phyloP scores from a whole-genome alignment of 768 basidiomycete genomes.

The Phylloporus arenicola region DNA sequence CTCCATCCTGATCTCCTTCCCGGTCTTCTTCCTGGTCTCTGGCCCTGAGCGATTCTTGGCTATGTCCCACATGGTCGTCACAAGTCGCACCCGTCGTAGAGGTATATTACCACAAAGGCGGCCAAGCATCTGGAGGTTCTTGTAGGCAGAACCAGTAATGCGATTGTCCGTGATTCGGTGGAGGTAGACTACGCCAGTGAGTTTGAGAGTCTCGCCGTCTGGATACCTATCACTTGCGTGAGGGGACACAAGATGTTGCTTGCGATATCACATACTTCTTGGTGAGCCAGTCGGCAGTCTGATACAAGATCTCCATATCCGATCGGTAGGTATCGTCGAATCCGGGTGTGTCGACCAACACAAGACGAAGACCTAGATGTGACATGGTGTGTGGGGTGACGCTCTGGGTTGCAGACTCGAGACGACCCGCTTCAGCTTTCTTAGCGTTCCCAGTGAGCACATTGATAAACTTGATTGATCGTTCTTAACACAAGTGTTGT shows the following conservation, averaged over 20 bases:
- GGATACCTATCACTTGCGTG: constrained; percentile 2
- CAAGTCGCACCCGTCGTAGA: constrained; percentile 13
- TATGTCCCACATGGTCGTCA: constrained; percentile 36
- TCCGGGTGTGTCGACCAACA: not conserved
- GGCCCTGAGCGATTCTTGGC: not conserved
- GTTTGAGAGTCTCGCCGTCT: not conserved
- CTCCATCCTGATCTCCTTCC: too few relatives aligned
- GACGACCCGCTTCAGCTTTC: too few relatives aligned
- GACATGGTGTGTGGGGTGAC: too few relatives aligned
- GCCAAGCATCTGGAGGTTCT: constrained; percentile 30
- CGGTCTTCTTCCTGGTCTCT: too few relatives aligned
- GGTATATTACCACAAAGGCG: constrained; percentile 31
- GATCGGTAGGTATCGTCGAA: not conserved
- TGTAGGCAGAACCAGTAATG: too few relatives aligned
- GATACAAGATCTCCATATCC: not conserved
- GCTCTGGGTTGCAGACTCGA: too few relatives aligned
- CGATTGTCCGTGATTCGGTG: constrained; percentile 35
- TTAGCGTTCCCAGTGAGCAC: too few relatives aligned
- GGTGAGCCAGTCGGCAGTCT: too few relatives aligned
- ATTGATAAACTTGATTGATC: too few relatives aligned
- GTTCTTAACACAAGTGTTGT: not conserved
- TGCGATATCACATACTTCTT: not conserved
- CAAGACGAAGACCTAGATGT: too few relatives aligned
- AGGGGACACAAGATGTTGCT: too few relatives aligned
- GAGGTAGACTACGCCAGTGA: constrained; percentile 24